A percentile compares a stretch with the other conserved stretches of the same genome.
Evolutionary conservation across 768 basidiomycete genomes (phyloP).

Genomic region (Serendipita indica): DNA sequence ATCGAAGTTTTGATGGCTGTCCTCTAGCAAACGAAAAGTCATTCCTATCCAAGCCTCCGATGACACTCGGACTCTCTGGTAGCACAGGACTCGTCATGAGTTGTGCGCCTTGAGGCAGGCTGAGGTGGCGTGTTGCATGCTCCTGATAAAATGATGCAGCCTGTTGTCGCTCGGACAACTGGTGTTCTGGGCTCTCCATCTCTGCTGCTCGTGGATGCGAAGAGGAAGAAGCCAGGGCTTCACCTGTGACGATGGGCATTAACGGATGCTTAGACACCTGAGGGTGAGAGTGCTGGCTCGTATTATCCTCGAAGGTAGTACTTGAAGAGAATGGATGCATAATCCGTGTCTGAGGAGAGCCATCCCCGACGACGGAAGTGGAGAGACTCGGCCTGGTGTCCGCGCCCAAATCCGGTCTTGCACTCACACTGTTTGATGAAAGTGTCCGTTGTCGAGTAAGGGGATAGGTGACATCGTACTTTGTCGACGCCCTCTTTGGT

Average conservation of each 20-base stretch:
- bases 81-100: neutral
- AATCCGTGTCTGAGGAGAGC: no score
- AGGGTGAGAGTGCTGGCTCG: neutral
- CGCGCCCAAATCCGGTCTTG: no score
- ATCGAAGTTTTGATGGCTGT: neutral
- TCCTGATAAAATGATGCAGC: neutral
- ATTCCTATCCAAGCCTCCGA: neutral
- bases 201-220: neutral
- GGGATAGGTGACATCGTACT: no score
- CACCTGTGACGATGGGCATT: neutral
- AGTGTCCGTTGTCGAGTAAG: no score
- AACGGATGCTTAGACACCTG: neutral
- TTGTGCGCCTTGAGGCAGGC: neutral
- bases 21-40: neutral
- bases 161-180: neutral
- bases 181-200: neutral
- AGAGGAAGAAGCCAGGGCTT: neutral
- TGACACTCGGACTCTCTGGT: constrained; percentile 3
- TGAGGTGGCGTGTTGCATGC: constrained; percentile 1
- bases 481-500: no score
- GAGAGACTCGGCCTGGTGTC: no score
- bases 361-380: no score
- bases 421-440: no score
- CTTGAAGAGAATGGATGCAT: no score
- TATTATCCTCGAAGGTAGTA: no score